A percentile compares a stretch with the other conserved stretches of the same genome.
phyloP scores from a whole-genome alignment of 495 filamentous ascomycete genomes.

The Hypoxylon rickii region DNA sequence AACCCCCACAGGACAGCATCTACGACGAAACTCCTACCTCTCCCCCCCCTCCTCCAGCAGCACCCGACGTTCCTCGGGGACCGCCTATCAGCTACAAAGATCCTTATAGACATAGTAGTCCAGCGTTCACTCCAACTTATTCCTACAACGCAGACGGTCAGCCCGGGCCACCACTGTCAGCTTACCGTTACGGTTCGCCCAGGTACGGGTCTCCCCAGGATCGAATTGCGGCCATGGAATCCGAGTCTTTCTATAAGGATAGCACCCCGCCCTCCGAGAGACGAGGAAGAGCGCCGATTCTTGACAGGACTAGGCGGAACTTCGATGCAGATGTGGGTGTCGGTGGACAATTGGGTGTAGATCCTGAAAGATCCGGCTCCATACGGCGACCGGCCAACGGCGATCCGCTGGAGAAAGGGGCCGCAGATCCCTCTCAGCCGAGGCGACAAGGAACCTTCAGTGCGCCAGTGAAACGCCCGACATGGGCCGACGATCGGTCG shows the following conservation, averaged over 20 bases:
- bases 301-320: constrained; percentile 40
- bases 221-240: constrained; percentile 40
- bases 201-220: constrained; percentile 21
- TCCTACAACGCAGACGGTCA: constrained; percentile 37
- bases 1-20: constrained; percentile 38
- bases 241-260: constrained; percentile 46
- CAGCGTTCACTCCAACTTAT: constrained; percentile 38
- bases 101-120: constrained; percentile 49
- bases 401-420: constrained; percentile 11
- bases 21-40: constrained; percentile 42
- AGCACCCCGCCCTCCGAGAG: constrained; percentile 38
- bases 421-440: constrained; percentile 25
- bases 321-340: constrained; percentile 28
- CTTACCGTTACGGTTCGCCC: constrained; percentile 30
- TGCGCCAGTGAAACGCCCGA: constrained; percentile 43
- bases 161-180: constrained; percentile 25
- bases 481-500: constrained; percentile 77
- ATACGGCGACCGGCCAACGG: constrained; percentile 29
- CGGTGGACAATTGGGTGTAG: constrained; percentile 15
- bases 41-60: constrained; percentile 55
- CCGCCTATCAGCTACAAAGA: constrained; percentile 63
- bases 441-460: constrained; percentile 30
- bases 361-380: constrained; percentile 24
- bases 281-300: constrained; percentile 35
- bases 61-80: constrained; percentile 62